Percentiles rank a stretch among this genome's conserved stretches.
phyloP scores from a whole-genome alignment of 768 basidiomycete genomes.

The Termitomyces sp. region DNA sequence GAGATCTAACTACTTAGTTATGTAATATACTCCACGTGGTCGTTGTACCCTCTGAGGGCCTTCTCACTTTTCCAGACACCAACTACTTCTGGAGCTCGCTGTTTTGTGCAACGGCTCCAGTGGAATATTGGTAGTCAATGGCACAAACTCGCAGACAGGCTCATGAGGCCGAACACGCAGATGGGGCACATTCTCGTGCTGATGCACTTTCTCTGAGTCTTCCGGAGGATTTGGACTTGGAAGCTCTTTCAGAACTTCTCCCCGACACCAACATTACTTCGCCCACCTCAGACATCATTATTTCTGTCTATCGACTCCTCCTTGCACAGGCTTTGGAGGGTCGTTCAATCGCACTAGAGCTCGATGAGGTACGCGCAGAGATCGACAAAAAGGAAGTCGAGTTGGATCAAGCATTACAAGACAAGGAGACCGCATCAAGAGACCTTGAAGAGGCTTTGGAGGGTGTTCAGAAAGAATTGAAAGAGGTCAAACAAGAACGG shows the following conservation, averaged over 20 bases:
- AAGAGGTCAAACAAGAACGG: constrained; percentile 51
- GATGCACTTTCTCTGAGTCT: constrained; percentile 37
- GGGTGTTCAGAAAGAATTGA: constrained; percentile 48
- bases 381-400: constrained; percentile 72
- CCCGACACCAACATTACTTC: constrained; percentile 54
- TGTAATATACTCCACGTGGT: constrained; percentile 12
- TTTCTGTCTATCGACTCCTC: constrained; percentile 58
- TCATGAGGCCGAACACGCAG: constrained; percentile 35
- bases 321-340: constrained; percentile 50
- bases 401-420: constrained; percentile 78
- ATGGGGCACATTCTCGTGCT: constrained; percentile 18
- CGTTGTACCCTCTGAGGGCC: constrained; percentile 1
- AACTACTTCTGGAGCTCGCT: constrained; percentile 24
- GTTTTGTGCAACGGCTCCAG: constrained; percentile 27
- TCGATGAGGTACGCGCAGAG: constrained; percentile 68
- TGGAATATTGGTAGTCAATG: constrained; percentile 19
- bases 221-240: constrained; percentile 65
- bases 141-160: constrained; percentile 59
- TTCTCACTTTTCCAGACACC: constrained; percentile 1
- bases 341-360: constrained; percentile 51
- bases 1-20: background rate
- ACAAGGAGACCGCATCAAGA: constrained; percentile 56
- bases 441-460: constrained; percentile 53
- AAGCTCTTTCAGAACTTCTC: constrained; percentile 50
- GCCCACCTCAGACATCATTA: constrained; percentile 53